These are phyloP conservation scores for Plasmodium gaboni DNA, from an alignment of 169 alveolate genomes.

Conservation along the genomic window DNA sequence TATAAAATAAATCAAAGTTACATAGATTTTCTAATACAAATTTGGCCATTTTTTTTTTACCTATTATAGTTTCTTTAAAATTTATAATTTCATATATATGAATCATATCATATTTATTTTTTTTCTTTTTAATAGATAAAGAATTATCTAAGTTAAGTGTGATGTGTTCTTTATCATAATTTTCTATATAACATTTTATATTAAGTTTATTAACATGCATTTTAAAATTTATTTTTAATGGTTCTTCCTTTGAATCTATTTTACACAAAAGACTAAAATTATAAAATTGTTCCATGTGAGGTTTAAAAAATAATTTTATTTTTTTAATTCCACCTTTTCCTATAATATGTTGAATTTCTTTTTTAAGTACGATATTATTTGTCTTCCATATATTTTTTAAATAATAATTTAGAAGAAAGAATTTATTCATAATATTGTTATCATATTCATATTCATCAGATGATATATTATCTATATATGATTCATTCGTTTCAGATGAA, in stretches of 20 bases:
- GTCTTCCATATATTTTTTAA: conserved; percentile 13
- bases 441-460: neutral
- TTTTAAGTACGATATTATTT: conserved; percentile 19
- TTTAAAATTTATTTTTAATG: conserved; percentile 54
- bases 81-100: conserved; percentile 20
- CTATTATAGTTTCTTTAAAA: conserved; percentile 65
- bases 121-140: conserved; percentile 9
- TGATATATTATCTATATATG: neutral
- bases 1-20: conserved; percentile 48
- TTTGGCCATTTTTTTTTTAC: conserved; percentile 45
- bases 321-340: conserved; percentile 61
- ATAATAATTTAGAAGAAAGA: conserved; percentile 42
- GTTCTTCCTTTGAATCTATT: conserved; percentile 42
- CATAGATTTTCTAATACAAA: conserved; percentile 64
- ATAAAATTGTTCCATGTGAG: conserved; percentile 66
- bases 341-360: conserved; percentile 21
- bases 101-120: conserved; percentile 24
- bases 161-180: conserved; percentile 28
- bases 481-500: conserved; percentile 28
- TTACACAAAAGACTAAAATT: conserved; percentile 60
- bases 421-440: neutral
- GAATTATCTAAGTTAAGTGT: conserved; percentile 19
- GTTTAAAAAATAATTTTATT: conserved; percentile 64
- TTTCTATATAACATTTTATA: conserved; percentile 64
- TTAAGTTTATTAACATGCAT: conserved; percentile 41